Evolutionary conservation across 257 asterid species (phyloP).

Genomic region (Penstemon davidsonii): DNA sequence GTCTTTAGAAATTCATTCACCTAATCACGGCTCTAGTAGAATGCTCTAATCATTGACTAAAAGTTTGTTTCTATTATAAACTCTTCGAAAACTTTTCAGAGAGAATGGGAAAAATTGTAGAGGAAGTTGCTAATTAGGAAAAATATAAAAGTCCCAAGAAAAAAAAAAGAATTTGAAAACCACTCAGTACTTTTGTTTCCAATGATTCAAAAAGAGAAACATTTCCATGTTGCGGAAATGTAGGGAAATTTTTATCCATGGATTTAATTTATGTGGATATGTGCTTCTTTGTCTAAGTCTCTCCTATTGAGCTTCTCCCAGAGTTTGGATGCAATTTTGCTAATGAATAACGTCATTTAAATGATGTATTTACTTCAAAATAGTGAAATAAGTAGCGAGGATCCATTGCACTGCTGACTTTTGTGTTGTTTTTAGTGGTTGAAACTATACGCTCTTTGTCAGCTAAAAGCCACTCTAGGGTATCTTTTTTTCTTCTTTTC

Average conservation of each 20-base stretch:
- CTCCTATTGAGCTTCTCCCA: background rate
- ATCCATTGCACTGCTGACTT: background rate
- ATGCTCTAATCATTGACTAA: background rate
- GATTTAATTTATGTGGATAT: background rate
- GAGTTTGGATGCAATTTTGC: background rate
- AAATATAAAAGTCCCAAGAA: too few relatives aligned
- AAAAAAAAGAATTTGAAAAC: too few relatives aligned
- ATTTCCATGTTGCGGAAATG: too few relatives aligned
- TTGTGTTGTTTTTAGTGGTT: background rate
- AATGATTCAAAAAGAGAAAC: too few relatives aligned
- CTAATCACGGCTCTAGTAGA: background rate
- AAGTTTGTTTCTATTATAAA: too few relatives aligned
- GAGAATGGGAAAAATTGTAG: too few relatives aligned
- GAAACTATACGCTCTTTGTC: background rate
- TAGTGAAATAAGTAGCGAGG: background rate
- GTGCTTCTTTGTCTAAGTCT: constrained; percentile 1
- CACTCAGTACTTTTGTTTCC: too few relatives aligned
- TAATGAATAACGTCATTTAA: background rate
- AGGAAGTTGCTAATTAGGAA: too few relatives aligned
- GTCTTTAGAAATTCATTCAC: background rate
- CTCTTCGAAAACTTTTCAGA: too few relatives aligned
- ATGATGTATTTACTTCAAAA: background rate
- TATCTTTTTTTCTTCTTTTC: too few relatives aligned
- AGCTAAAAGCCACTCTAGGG: background rate
- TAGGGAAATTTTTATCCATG: too few relatives aligned